Percentiles rank a stretch among this genome's conserved stretches.
These are phyloP conservation scores for Gymnopilus junonius DNA, from an alignment of 768 basidiomycete genomes.

Conservation along the genomic window DNA sequence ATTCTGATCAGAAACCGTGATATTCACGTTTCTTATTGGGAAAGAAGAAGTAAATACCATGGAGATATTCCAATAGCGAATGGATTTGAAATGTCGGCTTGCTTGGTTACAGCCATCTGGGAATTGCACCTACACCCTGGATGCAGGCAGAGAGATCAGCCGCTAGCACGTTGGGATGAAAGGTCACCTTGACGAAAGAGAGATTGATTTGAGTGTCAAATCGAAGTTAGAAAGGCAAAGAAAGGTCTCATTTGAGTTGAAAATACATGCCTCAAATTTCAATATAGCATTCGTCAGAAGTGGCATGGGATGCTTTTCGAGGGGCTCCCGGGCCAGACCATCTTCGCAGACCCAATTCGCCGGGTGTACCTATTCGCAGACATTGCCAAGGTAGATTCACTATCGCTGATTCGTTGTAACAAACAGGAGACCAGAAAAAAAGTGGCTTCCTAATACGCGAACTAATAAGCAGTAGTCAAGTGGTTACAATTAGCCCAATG, in stretches of 20 bases:
- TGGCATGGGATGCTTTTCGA: conserved; percentile 40
- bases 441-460: conserved; percentile 59
- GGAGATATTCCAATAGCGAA: neutral
- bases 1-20: neutral
- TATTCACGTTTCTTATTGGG: neutral
- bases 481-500: neutral
- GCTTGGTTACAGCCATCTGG: conserved; percentile 23
- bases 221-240: neutral
- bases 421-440: conserved; percentile 59
- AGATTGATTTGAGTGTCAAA: neutral
- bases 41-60: neutral
- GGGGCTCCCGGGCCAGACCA: conserved; percentile 38
- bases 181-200: neutral
- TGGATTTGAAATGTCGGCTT: neutral
- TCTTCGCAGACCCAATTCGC: conserved; percentile 43
- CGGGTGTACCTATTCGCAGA: conserved; percentile 46
- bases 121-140: conserved; percentile 38
- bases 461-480: conserved; percentile 10
- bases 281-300: conserved; percentile 55
- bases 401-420: conserved; percentile 50
- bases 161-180: neutral
- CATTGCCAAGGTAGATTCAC: conserved; percentile 37
- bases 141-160: conserved; percentile 13
- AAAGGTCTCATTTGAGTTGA: neutral
- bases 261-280: conserved; percentile 34